Base-by-base conservation (phyloP, 495 filamentous ascomycete genomes). In the Halenospora varia region DNA sequence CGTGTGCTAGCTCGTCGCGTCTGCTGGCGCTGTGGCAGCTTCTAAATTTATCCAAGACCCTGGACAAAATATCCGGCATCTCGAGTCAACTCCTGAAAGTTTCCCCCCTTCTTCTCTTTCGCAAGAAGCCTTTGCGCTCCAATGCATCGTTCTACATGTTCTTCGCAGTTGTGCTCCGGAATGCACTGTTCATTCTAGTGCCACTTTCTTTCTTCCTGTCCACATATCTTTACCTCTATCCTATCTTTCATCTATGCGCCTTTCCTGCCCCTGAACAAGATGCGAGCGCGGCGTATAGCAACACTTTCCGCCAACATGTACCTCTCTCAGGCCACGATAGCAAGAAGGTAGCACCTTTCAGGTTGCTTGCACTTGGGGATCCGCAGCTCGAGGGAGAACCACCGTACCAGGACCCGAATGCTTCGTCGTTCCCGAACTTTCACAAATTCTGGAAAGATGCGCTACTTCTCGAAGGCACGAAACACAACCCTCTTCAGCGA, bases 371-470 rank as follows among this genome's bases (percentile, higher is more conserved):
- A 11, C 84, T 98, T 45, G 94, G 87, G 55, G 94, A 98, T 73
- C 94, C 94, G 0, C 94, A 98, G 67, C 81, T 98, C 23, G 94
- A 98, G 71, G 94, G 94, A 63, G 91, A 96, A 68, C 89, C 88
- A 13, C 89, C 88, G 2, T 84, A 96, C 25, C 81, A 82, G 13
- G 77, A 80, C 51, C 73, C 81, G 4, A 75, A 83, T 41, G 76
- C 83, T 58, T 77, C 82, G 53, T 70, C 78, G 24, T 77, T 88
- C 26, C 84, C 85, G 1, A 81, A 87, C 59, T 63, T 83, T 20
- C 66, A 67, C 22, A 75, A 70, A 59, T 77, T 86, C 54, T 77
- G 80, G 74, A 66, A 67, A 25, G 75, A 77, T 65, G 63, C 78
- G 51, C 73, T 70, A 10, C 74, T 76, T 57, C 70, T 70, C 51